Evolutionary conservation across 805 yeast genomes (phyloP).

Genomic region (Yamadazyma paraphyllophila): DNA sequence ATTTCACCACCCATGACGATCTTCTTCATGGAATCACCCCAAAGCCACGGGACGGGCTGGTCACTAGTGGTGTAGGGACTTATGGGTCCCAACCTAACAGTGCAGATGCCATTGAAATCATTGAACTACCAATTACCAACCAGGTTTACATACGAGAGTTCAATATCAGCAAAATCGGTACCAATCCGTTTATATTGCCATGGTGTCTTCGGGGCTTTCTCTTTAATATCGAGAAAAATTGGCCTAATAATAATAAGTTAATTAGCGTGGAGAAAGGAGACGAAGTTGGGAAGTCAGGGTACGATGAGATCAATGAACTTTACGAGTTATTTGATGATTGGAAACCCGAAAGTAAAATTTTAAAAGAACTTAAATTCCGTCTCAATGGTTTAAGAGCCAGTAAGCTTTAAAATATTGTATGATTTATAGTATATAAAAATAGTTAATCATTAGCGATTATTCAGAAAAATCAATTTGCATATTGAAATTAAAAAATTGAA

Average conservation of each 20-base stretch:
- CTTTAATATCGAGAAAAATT: constrained; percentile 54
- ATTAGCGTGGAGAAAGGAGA: constrained; percentile 30
- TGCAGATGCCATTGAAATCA: constrained; percentile 12
- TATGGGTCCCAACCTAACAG: constrained; percentile 14
- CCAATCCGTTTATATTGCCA: constrained; percentile 84
- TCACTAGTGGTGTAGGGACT: constrained; percentile 20
- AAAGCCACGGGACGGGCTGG: constrained; percentile 12
- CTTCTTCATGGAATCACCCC: constrained; percentile 1
- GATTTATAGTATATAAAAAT: background rate
- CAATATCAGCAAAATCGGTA: constrained; percentile 62
- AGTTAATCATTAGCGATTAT: background rate
- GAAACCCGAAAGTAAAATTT: constrained; percentile 80
- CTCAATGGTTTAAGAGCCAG: constrained; percentile 53
- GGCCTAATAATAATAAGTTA: constrained; percentile 44
- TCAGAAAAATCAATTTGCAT: background rate
- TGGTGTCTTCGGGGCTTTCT: constrained; percentile 89
- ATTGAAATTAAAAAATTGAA: background rate
- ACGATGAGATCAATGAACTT: constrained; percentile 57
- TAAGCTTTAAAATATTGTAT: constrained; percentile 23
- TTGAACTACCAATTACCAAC: constrained; percentile 30
- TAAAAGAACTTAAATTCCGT: constrained; percentile 82
- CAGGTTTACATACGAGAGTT: constrained; percentile 45
- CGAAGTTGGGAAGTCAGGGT: constrained; percentile 32
- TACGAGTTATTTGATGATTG: constrained; percentile 75
- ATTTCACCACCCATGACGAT: background rate